These are phyloP conservation scores for Boletus reticulatus DNA, from an alignment of 768 basidiomycete species.

Conservation along the genomic window DNA sequence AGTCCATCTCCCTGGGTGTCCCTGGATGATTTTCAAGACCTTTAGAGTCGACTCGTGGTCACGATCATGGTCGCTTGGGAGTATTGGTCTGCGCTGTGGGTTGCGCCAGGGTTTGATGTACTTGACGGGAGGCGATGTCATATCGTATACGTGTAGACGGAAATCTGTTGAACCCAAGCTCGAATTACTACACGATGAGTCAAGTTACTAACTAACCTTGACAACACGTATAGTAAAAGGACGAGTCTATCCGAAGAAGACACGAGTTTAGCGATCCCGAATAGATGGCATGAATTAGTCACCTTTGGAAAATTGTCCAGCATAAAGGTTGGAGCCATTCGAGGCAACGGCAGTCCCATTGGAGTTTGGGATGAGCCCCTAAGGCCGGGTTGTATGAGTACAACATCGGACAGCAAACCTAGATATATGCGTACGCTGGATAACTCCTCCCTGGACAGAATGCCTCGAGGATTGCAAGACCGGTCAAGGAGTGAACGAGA, in stretches of 20 bases:
- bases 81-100: slow-evolving; percentile 14
- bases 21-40: slow-evolving; percentile 66
- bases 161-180: slow-evolving; percentile 57
- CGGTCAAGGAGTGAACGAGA: slow-evolving; percentile 47
- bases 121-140: slow-evolving; percentile 45
- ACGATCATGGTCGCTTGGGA: slow-evolving; percentile 28
- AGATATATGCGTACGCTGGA: slow-evolving; percentile 42
- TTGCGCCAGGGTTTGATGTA: slow-evolving; percentile 15
- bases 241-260: slow-evolving; percentile 55
- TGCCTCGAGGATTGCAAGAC: slow-evolving; percentile 33
- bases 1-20: slow-evolving; percentile 81
- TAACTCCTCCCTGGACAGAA: slow-evolving; percentile 49
- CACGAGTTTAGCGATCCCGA: slow-evolving; percentile 1
- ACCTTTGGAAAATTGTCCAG: slow-evolving; percentile 82
- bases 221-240: slow-evolving; percentile 91
- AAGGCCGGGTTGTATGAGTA: not conserved
- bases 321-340: slow-evolving; percentile 75
- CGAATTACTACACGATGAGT: not conserved
- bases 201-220: slow-evolving; percentile 52
- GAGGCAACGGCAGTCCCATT: slow-evolving; percentile 77
- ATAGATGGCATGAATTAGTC: not conserved
- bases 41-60: slow-evolving; percentile 51
- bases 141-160: slow-evolving; percentile 84
- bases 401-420: not conserved
- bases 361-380: slow-evolving; percentile 78